Evolutionary conservation across 441 rosid genomes (phyloP).

Genomic region (Francoa sonchifolia): DNA sequence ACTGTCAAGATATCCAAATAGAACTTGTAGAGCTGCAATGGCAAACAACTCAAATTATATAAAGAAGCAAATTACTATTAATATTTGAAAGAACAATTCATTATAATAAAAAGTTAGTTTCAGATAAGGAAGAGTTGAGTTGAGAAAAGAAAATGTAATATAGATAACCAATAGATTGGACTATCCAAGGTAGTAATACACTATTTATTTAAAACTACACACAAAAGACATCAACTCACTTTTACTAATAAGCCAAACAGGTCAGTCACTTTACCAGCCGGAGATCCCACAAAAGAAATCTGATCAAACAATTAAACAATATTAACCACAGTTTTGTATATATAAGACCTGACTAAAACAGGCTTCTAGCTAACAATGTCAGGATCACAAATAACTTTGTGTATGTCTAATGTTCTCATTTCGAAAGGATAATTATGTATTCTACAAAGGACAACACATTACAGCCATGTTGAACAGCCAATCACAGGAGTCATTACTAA

Average conservation of each 20-base stretch:
- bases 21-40: slow-evolving; percentile 54
- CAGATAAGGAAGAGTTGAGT: too few species aligned
- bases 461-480: too few species aligned
- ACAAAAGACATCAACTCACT: slow-evolving; percentile 33
- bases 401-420: too few species aligned
- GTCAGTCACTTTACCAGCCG: slow-evolving; percentile 27
- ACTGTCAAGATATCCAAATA: slow-evolving; percentile 50
- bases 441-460: too few species aligned
- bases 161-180: slow-evolving; percentile 11
- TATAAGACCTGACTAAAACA: too few species aligned
- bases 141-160: slow-evolving; percentile 10
- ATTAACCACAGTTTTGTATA: too few species aligned
- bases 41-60: slow-evolving; percentile 13
- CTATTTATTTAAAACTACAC: neutral
- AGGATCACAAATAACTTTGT: too few species aligned
- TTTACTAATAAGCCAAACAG: slow-evolving; percentile 37
- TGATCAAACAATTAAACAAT: slow-evolving; percentile 17
- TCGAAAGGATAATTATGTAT: too few species aligned
- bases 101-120: too few species aligned
- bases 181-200: too few species aligned
- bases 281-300: slow-evolving; percentile 43
- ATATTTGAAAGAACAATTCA: slow-evolving; percentile 7
- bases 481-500: too few species aligned
- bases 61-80: slow-evolving; percentile 6
- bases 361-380: too few species aligned